Evolutionary conservation across 164 flowering plant species (phyloP).

Genomic region (Nymphaea colorata): DNA sequence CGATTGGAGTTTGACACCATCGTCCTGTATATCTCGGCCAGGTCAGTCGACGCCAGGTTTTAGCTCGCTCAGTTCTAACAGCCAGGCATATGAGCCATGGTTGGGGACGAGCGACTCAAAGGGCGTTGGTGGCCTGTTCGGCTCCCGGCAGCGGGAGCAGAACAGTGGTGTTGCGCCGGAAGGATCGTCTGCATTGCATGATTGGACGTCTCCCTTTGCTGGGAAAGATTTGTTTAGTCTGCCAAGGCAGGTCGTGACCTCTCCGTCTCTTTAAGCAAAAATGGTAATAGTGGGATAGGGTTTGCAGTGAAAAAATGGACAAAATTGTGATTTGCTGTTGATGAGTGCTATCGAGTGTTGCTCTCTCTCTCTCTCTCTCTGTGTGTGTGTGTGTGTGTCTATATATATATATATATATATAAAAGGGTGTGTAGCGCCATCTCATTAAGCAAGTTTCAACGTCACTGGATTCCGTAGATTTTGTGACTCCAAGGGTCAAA

Average conservation of each 20-base stretch:
- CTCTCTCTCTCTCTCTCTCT: too few relatives aligned
- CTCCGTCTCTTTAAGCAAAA: conserved; percentile 43
- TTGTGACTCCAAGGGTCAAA: too few relatives aligned
- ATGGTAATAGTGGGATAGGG: background rate
- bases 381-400: too few relatives aligned
- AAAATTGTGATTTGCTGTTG: background rate
- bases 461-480: too few relatives aligned
- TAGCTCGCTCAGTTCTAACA: conserved; percentile 18
- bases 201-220: conserved; percentile 69
- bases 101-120: conserved; percentile 2
- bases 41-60: conserved; percentile 29
- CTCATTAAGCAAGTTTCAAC: too few relatives aligned
- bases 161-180: conserved; percentile 24
- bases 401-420: too few relatives aligned
- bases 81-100: conserved; percentile 20
- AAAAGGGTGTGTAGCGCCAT: too few relatives aligned
- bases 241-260: conserved; percentile 60
- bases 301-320: background rate
- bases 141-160: conserved; percentile 35
- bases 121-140: conserved; percentile 7
- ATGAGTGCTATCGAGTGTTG: background rate
- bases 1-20: conserved; percentile 63
- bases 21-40: conserved; percentile 15
- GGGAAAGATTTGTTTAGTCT: conserved; percentile 53
- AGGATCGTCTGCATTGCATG: conserved; percentile 16